Conservation (phyloP, 805 yeast species). For the Metschnikowia noctiluminum region DNA sequence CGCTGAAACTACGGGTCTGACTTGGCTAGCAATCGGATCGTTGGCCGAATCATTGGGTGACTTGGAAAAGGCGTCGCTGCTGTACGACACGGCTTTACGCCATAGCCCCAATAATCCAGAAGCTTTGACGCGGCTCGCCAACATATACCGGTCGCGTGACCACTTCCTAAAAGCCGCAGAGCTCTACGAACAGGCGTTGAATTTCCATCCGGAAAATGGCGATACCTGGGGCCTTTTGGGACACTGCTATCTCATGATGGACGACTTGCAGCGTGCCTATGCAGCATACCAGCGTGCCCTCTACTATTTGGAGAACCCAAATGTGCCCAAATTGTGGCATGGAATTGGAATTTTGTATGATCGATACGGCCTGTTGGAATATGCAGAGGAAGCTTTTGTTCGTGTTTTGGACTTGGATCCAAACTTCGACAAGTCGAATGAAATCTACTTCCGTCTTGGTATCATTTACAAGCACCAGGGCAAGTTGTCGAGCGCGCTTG, state of each 20-base stretch:
- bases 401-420: constrained; percentile 95
- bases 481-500: constrained; percentile 80
- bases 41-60: constrained; percentile 88
- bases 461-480: constrained; percentile 95
- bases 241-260: constrained; percentile 95
- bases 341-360: constrained; percentile 97
- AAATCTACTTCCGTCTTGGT: constrained; percentile 93
- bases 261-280: constrained; percentile 92
- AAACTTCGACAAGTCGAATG: constrained; percentile 92
- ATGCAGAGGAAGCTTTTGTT: constrained; percentile 98
- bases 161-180: constrained; percentile 94
- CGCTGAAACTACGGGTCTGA: constrained; percentile 62
- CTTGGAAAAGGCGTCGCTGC: constrained; percentile 81
- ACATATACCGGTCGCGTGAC: constrained; percentile 82
- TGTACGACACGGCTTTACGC: constrained; percentile 83
- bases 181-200: constrained; percentile 81
- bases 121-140: constrained; percentile 82
- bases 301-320: constrained; percentile 85
- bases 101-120: constrained; percentile 84
- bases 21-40: constrained; percentile 88
- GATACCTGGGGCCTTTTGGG: constrained; percentile 97
- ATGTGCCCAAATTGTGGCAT: constrained; percentile 97
- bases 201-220: constrained; percentile 81
- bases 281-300: constrained; percentile 96
- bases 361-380: constrained; percentile 91